Percentiles rank a stretch among this genome's conserved stretches.
These are phyloP conservation scores for Phascolomyces articulosus DNA, from an alignment of 371 early-diverging fungal species.

Conservation along the genomic window DNA sequence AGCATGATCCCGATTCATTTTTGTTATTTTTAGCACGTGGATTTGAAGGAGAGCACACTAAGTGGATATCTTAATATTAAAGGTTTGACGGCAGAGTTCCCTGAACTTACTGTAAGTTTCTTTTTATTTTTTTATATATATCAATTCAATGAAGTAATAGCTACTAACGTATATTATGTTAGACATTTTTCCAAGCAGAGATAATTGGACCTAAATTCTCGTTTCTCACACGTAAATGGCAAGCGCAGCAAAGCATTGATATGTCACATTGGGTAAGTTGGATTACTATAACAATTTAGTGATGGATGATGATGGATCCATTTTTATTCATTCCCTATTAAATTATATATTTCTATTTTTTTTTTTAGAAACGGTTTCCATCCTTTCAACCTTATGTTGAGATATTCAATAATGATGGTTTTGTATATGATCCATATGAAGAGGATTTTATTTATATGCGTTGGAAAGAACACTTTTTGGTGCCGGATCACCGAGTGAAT, in stretches of 20 bases:
- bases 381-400: constrained; percentile 65
- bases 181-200: constrained; percentile 86
- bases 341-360: background rate
- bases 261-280: constrained; percentile 79
- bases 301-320: too few relatives aligned
- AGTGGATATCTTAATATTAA: constrained; percentile 79
- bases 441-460: constrained; percentile 91
- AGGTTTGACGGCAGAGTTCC: constrained; percentile 74
- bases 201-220: constrained; percentile 80
- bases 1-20: background rate
- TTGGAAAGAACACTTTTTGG: constrained; percentile 96
- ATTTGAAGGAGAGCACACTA: constrained; percentile 64
- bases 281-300: too few relatives aligned
- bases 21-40: constrained; percentile 61
- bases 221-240: constrained; percentile 88
- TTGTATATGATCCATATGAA: constrained; percentile 69
- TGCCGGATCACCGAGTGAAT: constrained; percentile 91
- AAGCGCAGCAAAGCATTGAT: constrained; percentile 78
- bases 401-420: constrained; percentile 72
- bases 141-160: too few relatives aligned
- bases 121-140: background rate
- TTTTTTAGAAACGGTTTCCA: constrained; percentile 67
- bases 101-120: constrained; percentile 40
- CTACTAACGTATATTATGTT: too few relatives aligned
- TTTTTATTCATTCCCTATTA: background rate